Evolutionary conservation across 2,329 filamentous ascomycete genomes (phyloP), one percentile per base, ranked within the genome.

Genomic region (Epichloe brachyelytri): DNA sequence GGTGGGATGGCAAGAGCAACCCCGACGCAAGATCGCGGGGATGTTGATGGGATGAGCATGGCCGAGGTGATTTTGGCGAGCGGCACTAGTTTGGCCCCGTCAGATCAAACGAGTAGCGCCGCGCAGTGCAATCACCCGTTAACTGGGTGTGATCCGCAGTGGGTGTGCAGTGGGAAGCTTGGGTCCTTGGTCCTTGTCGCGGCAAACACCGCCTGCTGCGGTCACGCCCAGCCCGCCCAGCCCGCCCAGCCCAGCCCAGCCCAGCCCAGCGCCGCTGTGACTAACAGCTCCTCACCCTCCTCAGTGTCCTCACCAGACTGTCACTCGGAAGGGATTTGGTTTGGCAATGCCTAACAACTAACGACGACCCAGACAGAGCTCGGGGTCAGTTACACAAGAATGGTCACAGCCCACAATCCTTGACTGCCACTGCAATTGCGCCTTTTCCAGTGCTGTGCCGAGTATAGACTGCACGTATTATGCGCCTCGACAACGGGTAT

Each of bases 171-270:
- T 46, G 48, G 34, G 48, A n/a, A 45, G 12, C 19, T 22, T 45
- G 26, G 34, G 22, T 19, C 41, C 49, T 43, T 30, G 34, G 22
- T 6, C 41, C 49, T 38, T 43, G 45, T 47, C 54, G 57, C 56
- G 56, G 57, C 57, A 52, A 58, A 55, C 55, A 53, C 55, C 50
- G 52, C 53, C 57, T 56, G 46, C 56, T 58, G 57, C 57, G 56
- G 55, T 43, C 55, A 59, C 57, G 48, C 57, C 51, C 47, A 8
- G 26, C 22, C 22, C 22, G 15, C 22, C 12, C 12, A 36, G 26
- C 57, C 20, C 57, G 47, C 57, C 51, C 43, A 11, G 47, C 57
- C 47, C 46, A 12, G 47, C 57, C 51, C 43, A 11, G 47, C 57
- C 47, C 46, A 12, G 15, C 22, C 14, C 34, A 36, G 30, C 56